Conservation (phyloP, 768 basidiomycete species). For the Trametes meyenii region DNA sequence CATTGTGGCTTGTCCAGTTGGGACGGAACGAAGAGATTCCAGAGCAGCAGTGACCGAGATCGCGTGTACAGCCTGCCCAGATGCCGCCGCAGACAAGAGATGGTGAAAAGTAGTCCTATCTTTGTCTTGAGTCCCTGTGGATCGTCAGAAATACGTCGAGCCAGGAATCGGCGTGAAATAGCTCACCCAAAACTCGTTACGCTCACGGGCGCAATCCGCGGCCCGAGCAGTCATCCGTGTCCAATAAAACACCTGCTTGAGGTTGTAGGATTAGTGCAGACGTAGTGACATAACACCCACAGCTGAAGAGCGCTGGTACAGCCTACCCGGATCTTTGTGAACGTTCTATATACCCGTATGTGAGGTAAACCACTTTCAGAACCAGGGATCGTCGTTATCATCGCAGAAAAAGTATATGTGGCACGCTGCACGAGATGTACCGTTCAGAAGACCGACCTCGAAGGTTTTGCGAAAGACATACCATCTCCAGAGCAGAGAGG, state of each 20-base stretch:
- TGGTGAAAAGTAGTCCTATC: not conserved
- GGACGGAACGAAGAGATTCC: not conserved
- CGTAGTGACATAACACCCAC: not conserved
- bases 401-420: slow-evolving; percentile 13
- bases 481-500: no score
- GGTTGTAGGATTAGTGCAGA: not conserved
- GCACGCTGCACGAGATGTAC: not conserved
- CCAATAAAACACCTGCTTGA: slow-evolving; percentile 16
- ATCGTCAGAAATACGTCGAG: no score
- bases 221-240: slow-evolving; percentile 2
- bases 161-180: not conserved
- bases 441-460: not conserved
- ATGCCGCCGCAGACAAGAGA: not conserved
- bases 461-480: no score
- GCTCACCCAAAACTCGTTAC: no score
- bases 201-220: no score
- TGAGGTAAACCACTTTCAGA: not conserved
- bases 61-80: not conserved
- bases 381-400: slow-evolving; percentile 17
- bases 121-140: not conserved
- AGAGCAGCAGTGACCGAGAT: slow-evolving; percentile 14
- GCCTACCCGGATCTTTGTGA: not conserved
- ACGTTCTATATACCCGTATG: not conserved
- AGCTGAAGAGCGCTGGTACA: slow-evolving; percentile 8
- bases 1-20: not conserved